Conservation (phyloP, 139 green algal genomes). For the Picochlorum sp. region DNA sequence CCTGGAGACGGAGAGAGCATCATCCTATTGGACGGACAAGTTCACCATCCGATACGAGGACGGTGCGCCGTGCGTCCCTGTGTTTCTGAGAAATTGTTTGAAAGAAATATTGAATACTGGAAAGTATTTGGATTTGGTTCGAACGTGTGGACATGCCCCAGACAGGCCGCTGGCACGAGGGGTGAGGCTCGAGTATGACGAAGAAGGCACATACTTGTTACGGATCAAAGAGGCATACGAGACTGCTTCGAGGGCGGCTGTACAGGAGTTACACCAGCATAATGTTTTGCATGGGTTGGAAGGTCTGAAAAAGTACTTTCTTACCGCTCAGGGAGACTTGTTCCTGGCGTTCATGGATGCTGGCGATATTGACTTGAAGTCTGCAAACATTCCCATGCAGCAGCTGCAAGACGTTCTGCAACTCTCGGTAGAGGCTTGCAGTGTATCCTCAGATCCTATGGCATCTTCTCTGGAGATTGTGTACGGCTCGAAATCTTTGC, state of each 20-base stretch:
- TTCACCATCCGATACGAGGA: conserved; percentile 49
- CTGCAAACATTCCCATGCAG: conserved; percentile 43
- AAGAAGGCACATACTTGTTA: conserved; percentile 18
- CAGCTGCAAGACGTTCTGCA: conserved; percentile 81
- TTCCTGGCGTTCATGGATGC: conserved; percentile 72
- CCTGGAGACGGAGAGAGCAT: conserved; percentile 32
- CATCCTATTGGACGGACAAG: conserved; percentile 67
- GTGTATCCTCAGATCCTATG: conserved; percentile 42
- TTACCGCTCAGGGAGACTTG: conserved; percentile 84
- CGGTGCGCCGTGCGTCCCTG: conserved; percentile 49
- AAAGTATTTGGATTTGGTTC: conserved; percentile 85
- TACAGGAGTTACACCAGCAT: conserved; percentile 51
- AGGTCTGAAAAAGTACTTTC: conserved; percentile 83
- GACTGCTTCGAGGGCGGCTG: conserved; percentile 42
- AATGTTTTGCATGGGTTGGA: conserved; percentile 43
- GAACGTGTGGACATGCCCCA: conserved; percentile 53
- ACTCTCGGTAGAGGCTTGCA: conserved; percentile 46
- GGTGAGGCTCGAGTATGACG: conserved; percentile 42
- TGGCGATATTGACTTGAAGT: conserved; percentile 62
- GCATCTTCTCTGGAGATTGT: conserved; percentile 53
- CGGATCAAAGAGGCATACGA: conserved; percentile 41
- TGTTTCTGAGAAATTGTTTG: conserved; percentile 44
- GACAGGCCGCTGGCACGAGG: conserved; percentile 24
- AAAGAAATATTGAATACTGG: conserved; percentile 59
- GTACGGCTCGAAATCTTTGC: conserved; percentile 50